Percentiles rank a stretch among this genome's conserved stretches.
Evolutionary conservation across 2,329 filamentous ascomycete genomes (phyloP).

Genomic region (Cercospora sp.): DNA sequence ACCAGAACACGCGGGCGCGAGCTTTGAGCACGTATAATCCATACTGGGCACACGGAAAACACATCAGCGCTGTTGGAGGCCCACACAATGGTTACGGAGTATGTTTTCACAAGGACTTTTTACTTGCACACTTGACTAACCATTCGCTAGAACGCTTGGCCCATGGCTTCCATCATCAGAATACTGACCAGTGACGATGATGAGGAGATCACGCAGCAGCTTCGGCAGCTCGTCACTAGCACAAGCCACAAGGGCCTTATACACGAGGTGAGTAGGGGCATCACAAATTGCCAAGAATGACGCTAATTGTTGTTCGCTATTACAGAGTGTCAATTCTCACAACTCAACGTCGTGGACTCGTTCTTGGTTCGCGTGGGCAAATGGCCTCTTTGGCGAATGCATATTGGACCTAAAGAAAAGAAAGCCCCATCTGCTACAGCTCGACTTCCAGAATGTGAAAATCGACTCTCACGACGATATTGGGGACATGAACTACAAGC

Average conservation of each 20-base stretch:
- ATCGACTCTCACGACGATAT: slow-evolving; percentile 13
- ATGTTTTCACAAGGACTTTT: slow-evolving; percentile 29
- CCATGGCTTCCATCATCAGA: slow-evolving; percentile 50
- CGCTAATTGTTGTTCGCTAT: background rate
- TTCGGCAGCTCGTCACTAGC: slow-evolving; percentile 46
- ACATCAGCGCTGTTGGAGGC: slow-evolving; percentile 49
- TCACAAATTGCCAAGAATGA: background rate
- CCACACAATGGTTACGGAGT: slow-evolving; percentile 46
- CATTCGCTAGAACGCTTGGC: slow-evolving; percentile 2
- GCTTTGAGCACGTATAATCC: slow-evolving; percentile 46
- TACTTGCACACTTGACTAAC: slow-evolving; percentile 40
- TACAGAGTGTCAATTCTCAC: slow-evolving; percentile 46
- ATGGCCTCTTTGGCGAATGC: slow-evolving; percentile 25
- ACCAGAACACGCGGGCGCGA: slow-evolving; percentile 46
- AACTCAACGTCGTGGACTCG: slow-evolving; percentile 47
- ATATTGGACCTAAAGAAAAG: slow-evolving; percentile 24
- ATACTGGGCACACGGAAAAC: slow-evolving; percentile 51
- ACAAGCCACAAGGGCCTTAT: slow-evolving; percentile 50
- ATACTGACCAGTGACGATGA: slow-evolving; percentile 50
- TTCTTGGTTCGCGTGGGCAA: slow-evolving; percentile 53
- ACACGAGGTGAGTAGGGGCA: slow-evolving; percentile 39
- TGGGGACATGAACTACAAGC: slow-evolving; percentile 15
- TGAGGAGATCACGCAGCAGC: slow-evolving; percentile 44
- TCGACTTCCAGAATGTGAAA: slow-evolving; percentile 6
- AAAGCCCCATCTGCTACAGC: slow-evolving; percentile 23